Percentiles rank a stretch among this genome's conserved stretches.
Conservation (phyloP, 2,329 filamentous ascomycete genomes). For the Trichoderma sp. region DNA sequence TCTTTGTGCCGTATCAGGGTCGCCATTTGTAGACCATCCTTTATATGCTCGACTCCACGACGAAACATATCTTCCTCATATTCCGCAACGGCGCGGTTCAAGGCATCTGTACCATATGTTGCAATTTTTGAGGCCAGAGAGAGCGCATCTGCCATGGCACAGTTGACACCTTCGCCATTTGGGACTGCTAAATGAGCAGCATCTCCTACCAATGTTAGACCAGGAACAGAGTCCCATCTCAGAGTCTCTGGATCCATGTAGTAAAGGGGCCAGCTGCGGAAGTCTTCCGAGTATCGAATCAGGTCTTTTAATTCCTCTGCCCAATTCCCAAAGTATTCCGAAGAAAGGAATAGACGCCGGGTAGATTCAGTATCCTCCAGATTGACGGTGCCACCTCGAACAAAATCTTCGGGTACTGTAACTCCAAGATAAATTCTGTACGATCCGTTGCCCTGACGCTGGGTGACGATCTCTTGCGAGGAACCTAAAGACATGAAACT, state of each 20-base stretch:
- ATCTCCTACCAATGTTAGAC: constrained; percentile 13
- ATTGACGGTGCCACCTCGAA: not conserved
- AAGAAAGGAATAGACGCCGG: not conserved
- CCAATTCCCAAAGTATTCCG: constrained; percentile 5
- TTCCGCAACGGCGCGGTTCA: not conserved
- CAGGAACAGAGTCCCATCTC: not conserved
- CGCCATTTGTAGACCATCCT: not conserved
- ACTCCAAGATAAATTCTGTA: constrained; percentile 2
- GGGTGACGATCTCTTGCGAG: not conserved
- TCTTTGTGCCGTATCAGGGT: not conserved
- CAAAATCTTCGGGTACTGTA: constrained; percentile 8
- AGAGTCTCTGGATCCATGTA: not conserved
- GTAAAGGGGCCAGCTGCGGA: constrained; percentile 13
- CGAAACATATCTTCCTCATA: constrained; percentile 16
- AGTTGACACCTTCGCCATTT: constrained; percentile 17
- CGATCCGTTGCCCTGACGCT: constrained; percentile 1
- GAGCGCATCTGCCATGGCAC: constrained; percentile 8
- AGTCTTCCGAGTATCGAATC: constrained; percentile 1
- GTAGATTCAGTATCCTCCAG: not conserved
- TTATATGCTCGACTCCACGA: constrained; percentile 9
- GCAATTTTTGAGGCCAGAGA: not conserved
- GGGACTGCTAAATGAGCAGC: constrained; percentile 6
- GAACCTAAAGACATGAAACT: not conserved
- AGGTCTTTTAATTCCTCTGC: constrained; percentile 3
- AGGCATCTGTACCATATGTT: not conserved